A percentile compares a stretch with the other conserved stretches of the same genome.
These are phyloP conservation scores for Haematococcus lacustris DNA, from an alignment of 139 green algal species.

Conservation along the genomic window DNA sequence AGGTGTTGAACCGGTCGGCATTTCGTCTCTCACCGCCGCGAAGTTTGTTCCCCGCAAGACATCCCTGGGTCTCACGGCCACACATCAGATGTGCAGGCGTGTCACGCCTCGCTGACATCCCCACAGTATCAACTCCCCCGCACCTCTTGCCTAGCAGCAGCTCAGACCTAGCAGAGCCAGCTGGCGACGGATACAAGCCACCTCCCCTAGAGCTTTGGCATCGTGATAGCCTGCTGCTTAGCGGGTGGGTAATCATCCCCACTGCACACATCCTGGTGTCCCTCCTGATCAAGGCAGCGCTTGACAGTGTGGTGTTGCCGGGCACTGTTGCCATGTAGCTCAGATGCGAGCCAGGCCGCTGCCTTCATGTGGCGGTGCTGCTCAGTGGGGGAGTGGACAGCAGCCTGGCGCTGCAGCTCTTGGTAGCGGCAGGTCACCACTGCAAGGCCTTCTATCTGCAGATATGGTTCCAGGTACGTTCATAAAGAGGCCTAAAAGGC, in stretches of 20 bases:
- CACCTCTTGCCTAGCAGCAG: no score
- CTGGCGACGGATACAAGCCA: not conserved
- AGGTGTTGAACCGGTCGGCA: no score
- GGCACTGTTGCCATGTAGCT: no score
- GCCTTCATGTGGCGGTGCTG: constrained; percentile 69
- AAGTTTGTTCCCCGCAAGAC: no score
- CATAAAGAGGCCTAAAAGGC: no score
- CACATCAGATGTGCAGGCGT: no score
- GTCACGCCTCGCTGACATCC: no score
- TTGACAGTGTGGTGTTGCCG: not conserved
- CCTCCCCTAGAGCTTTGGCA: not conserved
- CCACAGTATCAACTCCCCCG: no score
- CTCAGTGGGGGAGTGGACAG: constrained; percentile 95
- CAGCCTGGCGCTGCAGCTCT: constrained; percentile 81
- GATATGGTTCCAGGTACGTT: constrained; percentile 93
- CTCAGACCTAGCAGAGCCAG: not conserved
- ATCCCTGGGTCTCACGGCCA: no score
- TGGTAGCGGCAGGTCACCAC: constrained; percentile 71
- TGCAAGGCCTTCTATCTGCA: constrained; percentile 83
- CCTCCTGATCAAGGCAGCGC: not conserved
- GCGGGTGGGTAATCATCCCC: not conserved
- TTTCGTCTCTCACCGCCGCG: no score
- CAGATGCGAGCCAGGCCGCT: constrained; percentile 19
- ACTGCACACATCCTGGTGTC: not conserved
- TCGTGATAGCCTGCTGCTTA: not conserved